A percentile compares a stretch with the other conserved stretches of the same genome.
These are phyloP conservation scores for Spergularia bocconei DNA, from an alignment of 148 eudicot species.

Conservation along the genomic window DNA sequence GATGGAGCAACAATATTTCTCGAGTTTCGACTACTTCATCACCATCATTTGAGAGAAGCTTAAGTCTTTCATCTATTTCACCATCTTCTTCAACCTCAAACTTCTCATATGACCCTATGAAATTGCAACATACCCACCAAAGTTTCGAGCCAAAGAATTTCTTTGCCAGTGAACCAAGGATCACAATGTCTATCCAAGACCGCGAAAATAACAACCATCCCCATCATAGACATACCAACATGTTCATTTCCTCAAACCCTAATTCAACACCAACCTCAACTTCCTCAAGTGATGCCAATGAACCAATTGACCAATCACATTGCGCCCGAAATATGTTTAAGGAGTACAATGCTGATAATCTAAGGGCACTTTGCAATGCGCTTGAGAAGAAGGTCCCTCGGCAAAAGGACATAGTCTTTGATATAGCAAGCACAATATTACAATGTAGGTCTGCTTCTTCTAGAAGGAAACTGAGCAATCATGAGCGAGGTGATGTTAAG, in stretches of 20 bases:
- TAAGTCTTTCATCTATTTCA: constrained; percentile 52
- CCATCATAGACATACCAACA: constrained; percentile 11
- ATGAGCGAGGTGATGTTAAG: constrained; percentile 26
- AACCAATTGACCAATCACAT: constrained; percentile 32
- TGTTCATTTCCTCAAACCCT: constrained; percentile 37
- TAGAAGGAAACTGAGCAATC: constrained; percentile 35
- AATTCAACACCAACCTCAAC: constrained; percentile 47
- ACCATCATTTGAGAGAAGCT: constrained; percentile 42
- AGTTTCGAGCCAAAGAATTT: constrained; percentile 32
- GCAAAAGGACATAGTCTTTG: constrained; percentile 59
- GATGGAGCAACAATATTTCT: constrained; percentile 48
- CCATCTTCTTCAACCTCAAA: constrained; percentile 55
- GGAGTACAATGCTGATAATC: constrained; percentile 54
- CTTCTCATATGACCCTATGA: constrained; percentile 46
- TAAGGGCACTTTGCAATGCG: constrained; percentile 54
- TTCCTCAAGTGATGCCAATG: constrained; percentile 61
- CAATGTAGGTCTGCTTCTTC: constrained; percentile 62
- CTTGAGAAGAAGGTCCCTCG: constrained; percentile 68
- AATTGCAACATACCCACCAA: constrained; percentile 15
- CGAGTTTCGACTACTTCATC: constrained; percentile 24
- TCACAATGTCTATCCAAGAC: constrained; percentile 35
- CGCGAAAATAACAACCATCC: constrained; percentile 15
- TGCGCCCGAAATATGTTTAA: constrained; percentile 43
- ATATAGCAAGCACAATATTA: constrained; percentile 59
- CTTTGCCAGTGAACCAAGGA: constrained; percentile 28